A percentile compares a stretch with the other conserved stretches of the same genome.
Evolutionary conservation across 2,329 filamentous ascomycete genomes (phyloP).

Genomic region (Monosporascus sp.): DNA sequence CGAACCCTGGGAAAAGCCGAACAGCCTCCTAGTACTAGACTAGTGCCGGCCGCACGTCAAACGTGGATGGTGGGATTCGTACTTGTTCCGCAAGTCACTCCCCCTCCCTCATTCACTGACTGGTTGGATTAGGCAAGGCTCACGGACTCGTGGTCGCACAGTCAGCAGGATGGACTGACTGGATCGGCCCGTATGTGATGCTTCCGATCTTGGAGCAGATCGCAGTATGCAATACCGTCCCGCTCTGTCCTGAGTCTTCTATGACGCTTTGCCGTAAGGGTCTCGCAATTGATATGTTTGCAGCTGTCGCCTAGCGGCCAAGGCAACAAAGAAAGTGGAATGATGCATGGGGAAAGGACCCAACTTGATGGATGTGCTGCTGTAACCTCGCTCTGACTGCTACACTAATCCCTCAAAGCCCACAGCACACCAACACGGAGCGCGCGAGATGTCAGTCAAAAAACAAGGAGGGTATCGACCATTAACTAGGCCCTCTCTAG

Average conservation of each 20-base stretch:
- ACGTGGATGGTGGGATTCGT: neutral
- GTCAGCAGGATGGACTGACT: neutral
- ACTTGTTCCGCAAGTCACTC: neutral
- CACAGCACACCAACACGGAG: neutral
- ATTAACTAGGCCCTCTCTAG: neutral
- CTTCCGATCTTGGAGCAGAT: neutral
- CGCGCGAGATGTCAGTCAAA: neutral
- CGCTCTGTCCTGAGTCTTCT: too few species aligned
- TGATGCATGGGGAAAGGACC: neutral
- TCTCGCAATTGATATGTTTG: neutral
- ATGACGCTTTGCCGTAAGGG: too few species aligned
- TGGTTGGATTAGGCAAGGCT: neutral
- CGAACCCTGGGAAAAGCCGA: neutral
- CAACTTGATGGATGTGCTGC: neutral
- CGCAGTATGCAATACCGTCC: neutral
- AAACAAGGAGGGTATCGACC: too few species aligned
- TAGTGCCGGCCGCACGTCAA: neutral
- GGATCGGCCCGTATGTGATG: neutral
- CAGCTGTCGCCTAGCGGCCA: neutral
- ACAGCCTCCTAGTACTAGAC: neutral
- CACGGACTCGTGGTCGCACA: neutral
- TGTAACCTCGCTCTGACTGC: neutral
- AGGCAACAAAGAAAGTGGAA: neutral
- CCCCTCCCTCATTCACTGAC: neutral
- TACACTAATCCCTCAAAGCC: neutral